These are phyloP conservation scores for Triadica sebifera DNA, from an alignment of 345 rosid genomes.

Conservation along the genomic window DNA sequence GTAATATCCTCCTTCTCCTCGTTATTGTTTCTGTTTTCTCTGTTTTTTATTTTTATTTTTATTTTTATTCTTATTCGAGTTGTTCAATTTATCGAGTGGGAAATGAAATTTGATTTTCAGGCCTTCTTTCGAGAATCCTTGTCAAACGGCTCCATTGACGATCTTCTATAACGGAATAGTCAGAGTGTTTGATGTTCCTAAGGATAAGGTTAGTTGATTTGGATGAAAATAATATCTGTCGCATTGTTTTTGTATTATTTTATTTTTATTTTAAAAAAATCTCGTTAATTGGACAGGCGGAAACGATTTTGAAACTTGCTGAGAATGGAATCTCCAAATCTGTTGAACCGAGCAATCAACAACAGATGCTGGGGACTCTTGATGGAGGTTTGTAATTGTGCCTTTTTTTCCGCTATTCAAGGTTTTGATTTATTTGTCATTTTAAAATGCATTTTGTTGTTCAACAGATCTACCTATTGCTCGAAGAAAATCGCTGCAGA, in stretches of 20 bases:
- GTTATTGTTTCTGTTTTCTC: not conserved
- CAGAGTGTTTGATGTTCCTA: conserved; percentile 57
- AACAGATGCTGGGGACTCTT: conserved; percentile 34
- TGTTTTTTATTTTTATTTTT: not conserved
- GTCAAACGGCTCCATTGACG: conserved; percentile 66
- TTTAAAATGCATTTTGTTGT: not conserved
- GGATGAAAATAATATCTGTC: not conserved
- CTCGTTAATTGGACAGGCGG: conserved; percentile 35
- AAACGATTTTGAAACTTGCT: conserved; percentile 55
- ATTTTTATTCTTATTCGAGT: too few species aligned
- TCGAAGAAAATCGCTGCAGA: conserved; percentile 69
- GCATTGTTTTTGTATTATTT: not conserved
- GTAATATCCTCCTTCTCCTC: not conserved
- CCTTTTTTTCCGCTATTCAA: not conserved
- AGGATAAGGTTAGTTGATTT: conserved; percentile 42
- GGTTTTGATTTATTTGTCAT: not conserved
- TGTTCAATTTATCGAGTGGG: not conserved
- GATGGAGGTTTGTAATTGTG: conserved; percentile 46
- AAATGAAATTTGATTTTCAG: conserved; percentile 16
- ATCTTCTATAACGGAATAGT: conserved; percentile 90
- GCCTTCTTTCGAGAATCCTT: conserved; percentile 22
- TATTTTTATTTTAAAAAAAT: not conserved
- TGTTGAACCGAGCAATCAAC: conserved; percentile 32
- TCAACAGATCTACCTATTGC: conserved; percentile 67
- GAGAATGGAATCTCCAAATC: conserved; percentile 39